A percentile compares a stretch with the other conserved stretches of the same genome.
Conservation (phyloP, 164 flowering plant genomes). For the Stephania yunnanensis region DNA sequence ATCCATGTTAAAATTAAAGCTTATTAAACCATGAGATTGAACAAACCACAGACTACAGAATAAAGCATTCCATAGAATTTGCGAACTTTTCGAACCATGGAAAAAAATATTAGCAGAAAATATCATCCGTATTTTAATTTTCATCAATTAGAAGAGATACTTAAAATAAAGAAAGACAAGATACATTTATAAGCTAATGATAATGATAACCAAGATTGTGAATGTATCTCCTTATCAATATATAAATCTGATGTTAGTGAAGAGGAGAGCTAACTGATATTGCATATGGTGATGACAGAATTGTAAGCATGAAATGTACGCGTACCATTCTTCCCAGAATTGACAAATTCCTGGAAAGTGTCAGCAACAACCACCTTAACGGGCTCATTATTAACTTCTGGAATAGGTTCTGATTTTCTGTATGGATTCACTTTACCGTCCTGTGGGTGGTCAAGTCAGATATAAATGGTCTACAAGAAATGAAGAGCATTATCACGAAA, state of each 20-base stretch:
- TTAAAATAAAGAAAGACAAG: background rate
- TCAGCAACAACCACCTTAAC: constrained; percentile 95
- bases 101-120: too few species aligned
- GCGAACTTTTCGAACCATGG: background rate
- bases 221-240: background rate
- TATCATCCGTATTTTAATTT: too few species aligned
- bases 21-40: background rate
- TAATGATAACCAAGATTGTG: background rate
- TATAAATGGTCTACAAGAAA: background rate
- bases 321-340: constrained; percentile 87
- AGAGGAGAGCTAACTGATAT: background rate
- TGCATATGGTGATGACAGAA: background rate
- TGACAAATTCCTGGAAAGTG: constrained; percentile 68
- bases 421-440: constrained; percentile 55
- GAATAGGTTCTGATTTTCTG: constrained; percentile 77
- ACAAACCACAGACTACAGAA: background rate
- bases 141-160: background rate
- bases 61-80: background rate
- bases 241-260: background rate
- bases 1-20: background rate
- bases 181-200: background rate
- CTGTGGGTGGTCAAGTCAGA: constrained; percentile 32
- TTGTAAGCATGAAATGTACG: background rate
- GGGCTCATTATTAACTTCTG: constrained; percentile 78
- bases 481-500: background rate